Evolutionary conservation across 768 basidiomycete species (phyloP).

Genomic region (Amanita subjunquillea): DNA sequence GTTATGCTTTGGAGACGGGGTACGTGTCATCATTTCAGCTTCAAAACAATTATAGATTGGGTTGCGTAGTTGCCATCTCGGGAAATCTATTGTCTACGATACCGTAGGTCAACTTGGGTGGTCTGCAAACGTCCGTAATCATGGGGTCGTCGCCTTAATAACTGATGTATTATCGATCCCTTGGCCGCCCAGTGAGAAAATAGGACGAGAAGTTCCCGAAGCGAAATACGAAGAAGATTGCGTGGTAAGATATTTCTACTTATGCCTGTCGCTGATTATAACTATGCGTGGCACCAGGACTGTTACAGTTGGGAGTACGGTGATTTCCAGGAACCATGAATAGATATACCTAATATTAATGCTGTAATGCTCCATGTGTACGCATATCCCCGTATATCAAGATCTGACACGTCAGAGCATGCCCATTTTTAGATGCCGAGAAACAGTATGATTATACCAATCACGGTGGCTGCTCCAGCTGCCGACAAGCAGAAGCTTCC

Average conservation of each 20-base stretch:
- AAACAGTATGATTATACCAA: conserved; percentile 53
- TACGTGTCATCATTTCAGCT: conserved; percentile 18
- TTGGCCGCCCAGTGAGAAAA: conserved; percentile 58
- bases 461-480: conserved; percentile 28
- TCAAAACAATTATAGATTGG: neutral
- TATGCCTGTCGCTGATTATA: neutral
- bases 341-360: neutral
- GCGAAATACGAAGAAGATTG: conserved; percentile 52
- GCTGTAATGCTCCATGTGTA: too few relatives aligned
- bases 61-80: conserved; percentile 71
- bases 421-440: neutral
- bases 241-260: conserved; percentile 37
- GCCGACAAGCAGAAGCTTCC: conserved; percentile 40
- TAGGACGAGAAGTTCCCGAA: conserved; percentile 54
- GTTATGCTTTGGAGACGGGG: conserved; percentile 84
- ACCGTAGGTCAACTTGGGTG: conserved; percentile 82
- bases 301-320: conserved; percentile 68
- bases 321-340: conserved; percentile 13
- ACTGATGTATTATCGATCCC: conserved; percentile 60
- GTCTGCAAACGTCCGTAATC: conserved; percentile 74
- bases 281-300: conserved; percentile 29
- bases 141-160: conserved; percentile 72
- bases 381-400: neutral
- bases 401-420: neutral
- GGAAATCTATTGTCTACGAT: conserved; percentile 82